Base-by-base conservation (phyloP, 2,329 filamentous ascomycete genomes). In the Fusarium nisikadoi region DNA sequence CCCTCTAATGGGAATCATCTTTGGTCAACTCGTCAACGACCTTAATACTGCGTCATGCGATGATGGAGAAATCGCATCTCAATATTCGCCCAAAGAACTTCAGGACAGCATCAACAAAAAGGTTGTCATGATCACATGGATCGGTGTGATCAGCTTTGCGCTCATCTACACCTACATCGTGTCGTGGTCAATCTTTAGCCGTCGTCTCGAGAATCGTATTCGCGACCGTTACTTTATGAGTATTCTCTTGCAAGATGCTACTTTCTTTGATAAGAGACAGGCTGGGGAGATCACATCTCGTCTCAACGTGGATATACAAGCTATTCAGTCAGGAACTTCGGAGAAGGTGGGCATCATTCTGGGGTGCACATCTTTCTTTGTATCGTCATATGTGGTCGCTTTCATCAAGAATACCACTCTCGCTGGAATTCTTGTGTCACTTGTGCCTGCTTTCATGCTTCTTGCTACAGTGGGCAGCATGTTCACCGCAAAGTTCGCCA, bases 261-360 rank as follows among this genome's bases (percentile, higher is more conserved):
- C 88, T 19, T 92, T 88, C 77, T 92, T 92, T 76, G 90, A 92
- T 74, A 85, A 85, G 19, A 83, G 90, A 14, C 86, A 88, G 50
- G 85, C 89, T 1, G 90, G 90, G 20, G 89, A 92, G 77, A 87
- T 92, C 17, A 86, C 88, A 4, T 88, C 89, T 13, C 85, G 91
- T 23, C 85, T 93, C 46, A 90, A 90, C 75, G 85, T 85, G 59
- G 91, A 93, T 74, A 90, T 93, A 38, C 87, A 90, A 65, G 87
- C 88, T 2, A 89, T 93, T 56, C 91, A 91, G 75, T 86, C 87
- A 0, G 91, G 91, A 19, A 92, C 91, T 0, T 90, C 89, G 3
- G 91, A 93, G 79, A 93, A 93, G 78, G 90, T 92, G 20, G 91
- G 91, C 56, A 87, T 92, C 38, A 86, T 88, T 71, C 83, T 93